Percentiles rank a stretch among this genome's conserved stretches.
Evolutionary conservation across 1,284 basidiomycete species (phyloP).

Genomic region (Fomitopsis palustris): DNA sequence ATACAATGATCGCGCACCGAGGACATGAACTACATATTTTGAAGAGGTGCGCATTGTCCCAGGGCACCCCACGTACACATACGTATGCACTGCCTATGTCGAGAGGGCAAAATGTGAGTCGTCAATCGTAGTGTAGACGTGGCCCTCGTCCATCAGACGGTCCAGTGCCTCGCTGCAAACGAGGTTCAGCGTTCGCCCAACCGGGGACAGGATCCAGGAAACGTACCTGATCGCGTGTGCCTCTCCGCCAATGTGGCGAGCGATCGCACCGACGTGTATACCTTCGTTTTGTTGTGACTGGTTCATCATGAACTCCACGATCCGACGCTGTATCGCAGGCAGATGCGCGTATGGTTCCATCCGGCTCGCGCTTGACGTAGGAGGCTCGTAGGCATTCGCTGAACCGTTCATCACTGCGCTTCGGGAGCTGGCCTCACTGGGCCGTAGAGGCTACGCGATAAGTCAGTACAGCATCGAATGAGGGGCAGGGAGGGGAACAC

Average conservation of each 20-base stretch:
- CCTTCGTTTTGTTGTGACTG: constrained; percentile 40
- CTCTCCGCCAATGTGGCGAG: constrained; percentile 25
- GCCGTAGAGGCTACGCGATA: constrained; percentile 25
- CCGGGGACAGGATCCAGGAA: background rate
- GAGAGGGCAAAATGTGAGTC: constrained; percentile 40
- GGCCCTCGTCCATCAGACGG: constrained; percentile 50
- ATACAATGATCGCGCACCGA: background rate
- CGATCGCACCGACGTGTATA: constrained; percentile 46
- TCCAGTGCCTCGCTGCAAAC: constrained; percentile 43
- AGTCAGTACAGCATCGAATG: background rate
- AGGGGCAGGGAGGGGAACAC: constrained; percentile 7
- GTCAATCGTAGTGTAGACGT: constrained; percentile 52
- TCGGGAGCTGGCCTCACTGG: constrained; percentile 16
- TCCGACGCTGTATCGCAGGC: constrained; percentile 42
- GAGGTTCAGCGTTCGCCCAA: background rate
- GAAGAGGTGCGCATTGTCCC: background rate
- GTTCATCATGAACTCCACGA: constrained; percentile 43
- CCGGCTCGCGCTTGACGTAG: constrained; percentile 13
- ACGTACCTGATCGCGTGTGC: constrained; percentile 38
- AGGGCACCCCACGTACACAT: background rate
- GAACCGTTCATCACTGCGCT: constrained; percentile 4
- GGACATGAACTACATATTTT: background rate
- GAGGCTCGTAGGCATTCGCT: constrained; percentile 26
- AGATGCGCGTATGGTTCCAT: constrained; percentile 37
- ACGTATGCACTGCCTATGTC: background rate